A percentile compares a stretch with the other conserved stretches of the same genome.
Conservation (phyloP, 768 basidiomycete genomes). For the Hypholoma fasciculare region DNA sequence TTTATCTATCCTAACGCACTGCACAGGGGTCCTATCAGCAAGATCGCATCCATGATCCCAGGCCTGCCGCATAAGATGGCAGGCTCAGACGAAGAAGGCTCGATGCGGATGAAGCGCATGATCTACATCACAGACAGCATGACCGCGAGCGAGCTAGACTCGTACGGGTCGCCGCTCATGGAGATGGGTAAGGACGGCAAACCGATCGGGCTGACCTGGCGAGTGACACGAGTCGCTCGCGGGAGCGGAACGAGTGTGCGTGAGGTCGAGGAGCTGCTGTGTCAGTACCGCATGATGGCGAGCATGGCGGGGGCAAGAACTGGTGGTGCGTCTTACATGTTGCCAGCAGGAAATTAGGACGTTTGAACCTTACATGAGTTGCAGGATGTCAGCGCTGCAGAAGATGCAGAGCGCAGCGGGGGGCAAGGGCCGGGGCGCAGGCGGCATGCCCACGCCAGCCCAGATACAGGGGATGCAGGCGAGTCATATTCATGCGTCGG, state of each 20-base stretch:
- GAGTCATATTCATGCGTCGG: conserved; percentile 18
- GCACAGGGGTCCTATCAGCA: conserved; percentile 91
- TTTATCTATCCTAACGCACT: conserved; percentile 2
- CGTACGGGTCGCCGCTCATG: conserved; percentile 92
- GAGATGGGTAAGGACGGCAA: conserved; percentile 81
- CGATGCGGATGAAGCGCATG: conserved; percentile 92
- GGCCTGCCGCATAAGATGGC: conserved; percentile 91
- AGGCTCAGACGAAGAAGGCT: conserved; percentile 92
- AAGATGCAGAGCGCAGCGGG: conserved; percentile 90
- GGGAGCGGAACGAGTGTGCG: conserved; percentile 94
- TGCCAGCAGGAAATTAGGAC: background rate
- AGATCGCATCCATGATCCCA: conserved; percentile 99
- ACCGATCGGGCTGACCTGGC: conserved; percentile 84
- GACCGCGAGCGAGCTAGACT: conserved; percentile 91
- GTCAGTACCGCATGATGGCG: conserved; percentile 98
- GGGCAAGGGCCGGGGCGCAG: conserved; percentile 82
- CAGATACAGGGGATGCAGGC: conserved; percentile 96
- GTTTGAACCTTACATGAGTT: background rate
- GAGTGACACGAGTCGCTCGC: conserved; percentile 85
- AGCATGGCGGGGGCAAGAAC: conserved; percentile 98
- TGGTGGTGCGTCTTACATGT: conserved; percentile 62
- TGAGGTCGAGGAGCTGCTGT: conserved; percentile 96
- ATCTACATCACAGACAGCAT: conserved; percentile 99
- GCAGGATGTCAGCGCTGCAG: conserved; percentile 82
- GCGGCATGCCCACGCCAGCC: conserved; percentile 88